These are phyloP conservation scores for Lycium ferocissimum DNA, from an alignment of 257 asterid genomes.

Conservation along the genomic window DNA sequence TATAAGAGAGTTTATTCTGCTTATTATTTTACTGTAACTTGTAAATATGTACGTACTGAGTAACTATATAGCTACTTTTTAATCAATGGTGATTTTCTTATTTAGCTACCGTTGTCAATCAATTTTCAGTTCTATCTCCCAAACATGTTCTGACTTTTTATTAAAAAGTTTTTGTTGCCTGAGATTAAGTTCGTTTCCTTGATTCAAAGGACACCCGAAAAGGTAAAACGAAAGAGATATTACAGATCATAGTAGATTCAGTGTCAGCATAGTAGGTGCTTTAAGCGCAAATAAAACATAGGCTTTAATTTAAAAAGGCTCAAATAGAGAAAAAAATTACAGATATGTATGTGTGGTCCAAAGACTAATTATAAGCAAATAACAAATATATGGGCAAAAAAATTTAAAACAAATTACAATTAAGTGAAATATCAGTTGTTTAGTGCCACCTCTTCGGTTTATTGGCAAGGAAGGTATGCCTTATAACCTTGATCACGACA, in stretches of 20 bases:
- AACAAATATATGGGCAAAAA: no score
- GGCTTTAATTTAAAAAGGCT: not conserved
- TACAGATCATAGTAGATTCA: not conserved
- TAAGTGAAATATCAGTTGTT: no score
- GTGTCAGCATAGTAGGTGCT: not conserved
- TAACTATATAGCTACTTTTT: not conserved
- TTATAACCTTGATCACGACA: no score
- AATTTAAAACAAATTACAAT: no score
- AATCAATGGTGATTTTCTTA: slow-evolving; percentile 14
- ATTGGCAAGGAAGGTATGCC: no score
- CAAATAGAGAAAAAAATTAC: not conserved
- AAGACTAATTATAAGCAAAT: no score
- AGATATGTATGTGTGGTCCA: not conserved
- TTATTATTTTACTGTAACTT: not conserved
- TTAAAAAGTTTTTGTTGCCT: not conserved
- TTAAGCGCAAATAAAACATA: no score
- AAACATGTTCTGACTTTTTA: not conserved
- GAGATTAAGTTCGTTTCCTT: no score
- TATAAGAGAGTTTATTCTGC: not conserved
- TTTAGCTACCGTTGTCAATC: not conserved
- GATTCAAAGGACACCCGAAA: slow-evolving; percentile 8
- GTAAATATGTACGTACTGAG: not conserved
- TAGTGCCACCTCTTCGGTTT: no score
- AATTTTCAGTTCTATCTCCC: slow-evolving; percentile 14
- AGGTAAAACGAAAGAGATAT: not conserved